A percentile compares a stretch with the other conserved stretches of the same genome.
Evolutionary conservation across 1,139 yeast species (phyloP).

Genomic region (Pneumocystis sp.): DNA sequence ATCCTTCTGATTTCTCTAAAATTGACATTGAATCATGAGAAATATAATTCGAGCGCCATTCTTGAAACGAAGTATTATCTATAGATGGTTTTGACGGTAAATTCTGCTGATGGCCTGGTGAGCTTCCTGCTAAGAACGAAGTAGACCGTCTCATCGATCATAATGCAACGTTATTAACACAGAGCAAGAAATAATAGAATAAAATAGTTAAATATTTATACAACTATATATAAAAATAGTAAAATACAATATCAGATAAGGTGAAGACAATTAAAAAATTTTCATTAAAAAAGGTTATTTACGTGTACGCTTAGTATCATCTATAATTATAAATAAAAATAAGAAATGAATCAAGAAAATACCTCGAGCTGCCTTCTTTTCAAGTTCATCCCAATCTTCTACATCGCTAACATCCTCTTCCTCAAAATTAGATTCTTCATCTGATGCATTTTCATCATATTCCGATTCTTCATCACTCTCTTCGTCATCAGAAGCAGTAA

Average conservation of each 20-base stretch:
- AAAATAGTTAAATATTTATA: background rate
- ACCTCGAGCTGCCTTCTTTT: constrained; percentile 20
- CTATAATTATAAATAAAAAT: background rate
- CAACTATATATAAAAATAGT: background rate
- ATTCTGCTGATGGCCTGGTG: background rate
- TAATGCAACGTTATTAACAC: background rate
- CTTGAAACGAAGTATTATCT: background rate
- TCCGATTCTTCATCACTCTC: constrained; percentile 56
- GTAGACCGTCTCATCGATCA: background rate
- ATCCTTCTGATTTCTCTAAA: background rate
- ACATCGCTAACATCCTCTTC: constrained; percentile 23
- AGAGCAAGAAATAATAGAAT: too few relatives aligned
- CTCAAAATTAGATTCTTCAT: constrained; percentile 19
- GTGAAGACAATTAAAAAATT: background rate
- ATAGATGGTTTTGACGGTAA: background rate
- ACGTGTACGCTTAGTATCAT: background rate
- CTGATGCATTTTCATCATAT: constrained; percentile 17
- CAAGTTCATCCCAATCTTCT: constrained; percentile 28
- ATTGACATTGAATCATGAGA: background rate
- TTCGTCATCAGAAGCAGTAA: constrained; percentile 50
- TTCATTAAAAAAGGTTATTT: background rate
- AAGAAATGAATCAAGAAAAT: background rate
- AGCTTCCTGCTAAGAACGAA: background rate
- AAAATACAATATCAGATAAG: background rate
- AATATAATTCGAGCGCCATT: background rate